A percentile compares a stretch with the other conserved stretches of the same genome.
Conservation (phyloP, 106 monocot species). For the Dendrobium huoshanense region DNA sequence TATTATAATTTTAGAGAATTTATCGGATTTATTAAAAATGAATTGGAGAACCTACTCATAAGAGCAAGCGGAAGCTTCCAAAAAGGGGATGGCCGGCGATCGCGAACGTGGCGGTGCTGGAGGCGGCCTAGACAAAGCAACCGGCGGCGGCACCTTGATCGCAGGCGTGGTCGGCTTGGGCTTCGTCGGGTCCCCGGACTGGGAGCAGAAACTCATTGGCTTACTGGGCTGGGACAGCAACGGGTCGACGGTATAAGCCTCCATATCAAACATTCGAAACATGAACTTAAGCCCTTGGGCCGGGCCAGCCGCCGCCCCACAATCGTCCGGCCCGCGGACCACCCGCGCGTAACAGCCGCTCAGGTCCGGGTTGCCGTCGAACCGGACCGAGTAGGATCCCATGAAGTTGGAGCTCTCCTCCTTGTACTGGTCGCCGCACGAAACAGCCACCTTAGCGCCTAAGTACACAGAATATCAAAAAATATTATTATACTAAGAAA, state of each 20-base stretch:
- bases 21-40: no score
- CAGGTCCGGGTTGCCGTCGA: constrained; percentile 55
- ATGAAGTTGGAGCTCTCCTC: constrained; percentile 56
- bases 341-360: constrained; percentile 48
- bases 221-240: constrained; percentile 47
- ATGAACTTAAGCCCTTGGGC: constrained; percentile 33
- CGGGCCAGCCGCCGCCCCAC: constrained; percentile 28
- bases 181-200: neutral
- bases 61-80: constrained; percentile 33
- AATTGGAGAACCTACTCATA: constrained; percentile 24
- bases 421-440: constrained; percentile 36
- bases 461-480: neutral
- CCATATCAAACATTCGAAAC: constrained; percentile 45
- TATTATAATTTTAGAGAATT: no score
- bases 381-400: constrained; percentile 44
- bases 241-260: constrained; percentile 44
- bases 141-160: constrained; percentile 1
- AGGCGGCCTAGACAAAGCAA: neutral
- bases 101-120: neutral
- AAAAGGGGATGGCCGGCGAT: constrained; percentile 6
- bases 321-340: constrained; percentile 23
- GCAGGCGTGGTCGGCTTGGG: neutral
- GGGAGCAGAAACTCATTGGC: constrained; percentile 39
- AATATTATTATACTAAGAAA: neutral
- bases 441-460: constrained; percentile 67